Percentiles rank a stretch among this genome's conserved stretches.
These are phyloP conservation scores for Silene noctiflora DNA, from an alignment of 179 eudicot genomes.

Conservation along the genomic window DNA sequence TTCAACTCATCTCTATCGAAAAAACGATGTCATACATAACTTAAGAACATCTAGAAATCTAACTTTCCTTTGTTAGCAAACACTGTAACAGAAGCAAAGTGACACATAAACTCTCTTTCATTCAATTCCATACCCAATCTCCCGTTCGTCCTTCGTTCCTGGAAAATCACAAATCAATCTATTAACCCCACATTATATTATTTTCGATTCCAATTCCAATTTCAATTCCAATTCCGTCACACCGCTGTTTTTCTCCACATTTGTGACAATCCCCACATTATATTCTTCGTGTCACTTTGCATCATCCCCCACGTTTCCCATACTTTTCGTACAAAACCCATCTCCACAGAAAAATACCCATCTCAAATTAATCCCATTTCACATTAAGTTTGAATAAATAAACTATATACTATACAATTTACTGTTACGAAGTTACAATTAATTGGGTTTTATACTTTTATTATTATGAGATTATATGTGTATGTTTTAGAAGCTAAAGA, in stretches of 20 bases:
- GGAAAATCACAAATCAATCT: not conserved
- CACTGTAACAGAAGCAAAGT: not conserved
- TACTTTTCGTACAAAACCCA: conserved; percentile 24
- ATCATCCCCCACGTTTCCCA: conserved; percentile 29
- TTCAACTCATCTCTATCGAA: no score
- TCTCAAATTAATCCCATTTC: not conserved
- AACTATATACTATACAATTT: not conserved
- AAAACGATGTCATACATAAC: no score
- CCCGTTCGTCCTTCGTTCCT: not conserved
- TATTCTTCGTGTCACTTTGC: conserved; percentile 33
- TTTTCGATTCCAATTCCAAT: no score
- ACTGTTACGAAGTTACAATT: no score
- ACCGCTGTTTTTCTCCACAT: conserved; percentile 7
- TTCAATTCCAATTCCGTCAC: not conserved
- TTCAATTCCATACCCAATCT: no score
- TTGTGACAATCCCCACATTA: not conserved
- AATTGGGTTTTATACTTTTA: not conserved
- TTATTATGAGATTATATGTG: conserved; percentile 60
- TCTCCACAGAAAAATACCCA: not conserved
- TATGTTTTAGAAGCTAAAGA: conserved; percentile 67
- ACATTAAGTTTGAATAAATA: not conserved
- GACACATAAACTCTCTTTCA: not conserved
- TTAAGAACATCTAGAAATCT: not conserved
- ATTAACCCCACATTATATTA: not conserved
- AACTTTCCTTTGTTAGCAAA: not conserved